phyloP scores from a whole-genome alignment of 1,284 basidiomycete genomes.

The Puccinia hordei region DNA sequence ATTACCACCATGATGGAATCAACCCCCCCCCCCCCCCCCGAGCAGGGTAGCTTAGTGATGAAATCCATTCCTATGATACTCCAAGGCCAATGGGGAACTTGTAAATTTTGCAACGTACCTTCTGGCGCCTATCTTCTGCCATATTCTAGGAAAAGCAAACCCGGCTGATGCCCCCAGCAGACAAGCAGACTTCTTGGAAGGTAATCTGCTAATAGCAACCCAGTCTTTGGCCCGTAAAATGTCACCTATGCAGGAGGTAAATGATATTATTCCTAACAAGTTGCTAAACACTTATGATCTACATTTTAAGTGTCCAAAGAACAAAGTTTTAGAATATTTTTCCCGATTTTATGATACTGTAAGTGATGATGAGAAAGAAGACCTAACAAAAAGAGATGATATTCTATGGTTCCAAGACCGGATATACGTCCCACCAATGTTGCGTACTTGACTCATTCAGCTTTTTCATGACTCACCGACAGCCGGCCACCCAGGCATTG shows the following conservation, averaged over 20 bases:
- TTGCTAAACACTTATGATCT: too few relatives aligned
- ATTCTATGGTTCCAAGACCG: not conserved
- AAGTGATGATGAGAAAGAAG: not conserved
- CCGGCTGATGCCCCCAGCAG: not conserved
- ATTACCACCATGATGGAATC: constrained; percentile 28
- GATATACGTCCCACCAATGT: too few relatives aligned
- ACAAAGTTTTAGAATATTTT: not conserved
- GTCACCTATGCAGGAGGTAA: too few relatives aligned
- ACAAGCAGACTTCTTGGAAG: not conserved
- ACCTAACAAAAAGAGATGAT: not conserved
- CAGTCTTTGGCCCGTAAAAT: not conserved
- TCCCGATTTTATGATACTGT: not conserved
- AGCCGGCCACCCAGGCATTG: constrained; percentile 3
- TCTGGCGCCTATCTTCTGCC: not conserved
- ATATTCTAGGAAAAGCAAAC: not conserved
- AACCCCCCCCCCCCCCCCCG: not conserved
- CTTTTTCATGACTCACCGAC: too few relatives aligned
- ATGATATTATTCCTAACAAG: too few relatives aligned
- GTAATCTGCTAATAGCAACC: not conserved
- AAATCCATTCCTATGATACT: constrained; percentile 31
- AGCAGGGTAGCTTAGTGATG: constrained; percentile 21
- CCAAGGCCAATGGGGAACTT: constrained; percentile 14
- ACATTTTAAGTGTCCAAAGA: too few relatives aligned
- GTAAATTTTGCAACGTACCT: not conserved
- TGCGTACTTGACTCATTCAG: too few relatives aligned